phyloP scores from a whole-genome alignment of 495 filamentous ascomycete species.

The Cladorrhinum samala region DNA sequence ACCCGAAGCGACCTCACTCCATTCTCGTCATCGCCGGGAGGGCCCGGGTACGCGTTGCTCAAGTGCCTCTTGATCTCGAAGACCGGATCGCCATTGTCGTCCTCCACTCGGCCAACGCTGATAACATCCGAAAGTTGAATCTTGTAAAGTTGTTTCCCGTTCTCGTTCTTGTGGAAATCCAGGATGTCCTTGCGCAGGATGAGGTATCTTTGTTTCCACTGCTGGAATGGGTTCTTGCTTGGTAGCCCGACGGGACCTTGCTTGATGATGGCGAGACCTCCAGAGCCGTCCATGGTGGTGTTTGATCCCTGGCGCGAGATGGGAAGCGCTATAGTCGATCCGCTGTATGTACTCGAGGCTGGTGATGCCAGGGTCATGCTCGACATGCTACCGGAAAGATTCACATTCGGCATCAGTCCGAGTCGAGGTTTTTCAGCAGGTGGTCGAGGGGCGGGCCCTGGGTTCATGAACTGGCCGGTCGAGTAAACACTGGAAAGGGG shows the following conservation, averaged over 20 bases:
- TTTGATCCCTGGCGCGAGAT: constrained; percentile 56
- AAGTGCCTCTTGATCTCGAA: constrained; percentile 83
- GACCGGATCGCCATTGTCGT: constrained; percentile 61
- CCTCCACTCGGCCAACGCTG: constrained; percentile 78
- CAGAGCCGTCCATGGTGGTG: constrained; percentile 46
- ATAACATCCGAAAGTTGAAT: constrained; percentile 80
- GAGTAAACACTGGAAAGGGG: constrained; percentile 50
- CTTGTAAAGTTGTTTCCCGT: constrained; percentile 70
- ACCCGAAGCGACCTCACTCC: constrained; percentile 75
- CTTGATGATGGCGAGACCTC: constrained; percentile 70
- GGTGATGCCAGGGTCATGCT: constrained; percentile 65
- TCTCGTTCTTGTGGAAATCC: constrained; percentile 87
- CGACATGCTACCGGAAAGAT: constrained; percentile 71
- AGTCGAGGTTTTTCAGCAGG: constrained; percentile 79
- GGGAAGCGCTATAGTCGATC: constrained; percentile 62
- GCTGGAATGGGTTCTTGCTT: constrained; percentile 70
- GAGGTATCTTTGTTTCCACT: constrained; percentile 83
- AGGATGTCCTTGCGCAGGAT: constrained; percentile 82
- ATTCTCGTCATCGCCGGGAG: constrained; percentile 61
- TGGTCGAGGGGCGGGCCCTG: constrained; percentile 86
- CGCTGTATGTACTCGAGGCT: constrained; percentile 49
- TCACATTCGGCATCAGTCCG: constrained; percentile 63
- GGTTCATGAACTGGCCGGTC: constrained; percentile 85
- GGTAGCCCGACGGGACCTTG: constrained; percentile 61
- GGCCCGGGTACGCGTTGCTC: constrained; percentile 20